Percentiles rank a stretch among this genome's conserved stretches.
Conservation (phyloP, 495 filamentous ascomycete species). For the Hypoxylon fragiforme region DNA sequence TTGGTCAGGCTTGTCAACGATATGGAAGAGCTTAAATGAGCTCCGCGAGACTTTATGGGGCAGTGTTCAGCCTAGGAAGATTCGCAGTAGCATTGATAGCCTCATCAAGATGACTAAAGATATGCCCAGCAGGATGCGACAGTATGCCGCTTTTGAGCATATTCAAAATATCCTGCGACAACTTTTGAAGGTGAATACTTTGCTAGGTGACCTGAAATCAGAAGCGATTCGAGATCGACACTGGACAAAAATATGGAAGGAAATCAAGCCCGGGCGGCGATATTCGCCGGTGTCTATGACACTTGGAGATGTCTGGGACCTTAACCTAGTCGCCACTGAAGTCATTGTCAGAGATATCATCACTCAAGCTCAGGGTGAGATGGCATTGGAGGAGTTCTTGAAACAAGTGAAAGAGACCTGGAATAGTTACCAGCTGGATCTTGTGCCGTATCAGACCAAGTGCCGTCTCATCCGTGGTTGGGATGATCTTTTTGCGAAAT, state of each 20-base stretch:
- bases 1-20: constrained; percentile 90
- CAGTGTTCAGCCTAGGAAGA: constrained; percentile 88
- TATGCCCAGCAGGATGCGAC: constrained; percentile 98
- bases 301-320: constrained; percentile 96
- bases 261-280: constrained; percentile 83
- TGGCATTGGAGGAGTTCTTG: constrained; percentile 97
- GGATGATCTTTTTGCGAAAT: constrained; percentile 98
- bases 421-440: constrained; percentile 90
- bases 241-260: constrained; percentile 97
- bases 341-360: constrained; percentile 87
- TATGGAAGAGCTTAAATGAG: constrained; percentile 96
- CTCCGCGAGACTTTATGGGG: constrained; percentile 90
- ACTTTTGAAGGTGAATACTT: constrained; percentile 82
- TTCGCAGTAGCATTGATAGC: constrained; percentile 82
- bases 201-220: constrained; percentile 90
- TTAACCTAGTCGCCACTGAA: constrained; percentile 86
- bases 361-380: constrained; percentile 93
- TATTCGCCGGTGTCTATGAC: constrained; percentile 93
- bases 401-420: constrained; percentile 96
- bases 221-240: constrained; percentile 95
- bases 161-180: constrained; percentile 89
- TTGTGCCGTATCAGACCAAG: constrained; percentile 97
- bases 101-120: constrained; percentile 98
- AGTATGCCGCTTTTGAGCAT: constrained; percentile 98
- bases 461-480: constrained; percentile 96